These are phyloP conservation scores for Penicillium thymicola DNA, from an alignment of 2,329 filamentous ascomycete genomes.

Conservation along the genomic window DNA sequence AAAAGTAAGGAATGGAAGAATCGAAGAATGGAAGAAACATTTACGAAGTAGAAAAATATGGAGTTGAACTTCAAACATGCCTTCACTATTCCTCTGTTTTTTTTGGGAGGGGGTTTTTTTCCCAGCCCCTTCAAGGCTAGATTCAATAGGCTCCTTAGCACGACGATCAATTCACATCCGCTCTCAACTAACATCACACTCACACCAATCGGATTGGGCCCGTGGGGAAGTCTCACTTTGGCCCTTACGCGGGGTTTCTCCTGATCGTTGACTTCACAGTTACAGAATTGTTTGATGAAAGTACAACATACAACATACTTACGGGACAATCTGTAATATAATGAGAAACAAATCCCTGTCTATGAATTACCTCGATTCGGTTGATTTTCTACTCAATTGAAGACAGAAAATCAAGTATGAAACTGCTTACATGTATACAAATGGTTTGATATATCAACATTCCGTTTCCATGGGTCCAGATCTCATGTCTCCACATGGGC, in stretches of 20 bases:
- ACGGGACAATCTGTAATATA: no score
- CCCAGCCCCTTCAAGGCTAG: neutral
- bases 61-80: neutral
- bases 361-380: neutral
- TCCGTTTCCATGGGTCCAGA: neutral
- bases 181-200: neutral
- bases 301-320: no score
- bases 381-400: no score
- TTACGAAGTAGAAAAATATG: neutral
- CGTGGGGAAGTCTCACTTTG: neutral
- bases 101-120: neutral
- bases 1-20: constrained; percentile 11
- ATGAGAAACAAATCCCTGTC: neutral
- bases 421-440: no score
- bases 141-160: constrained; percentile 3
- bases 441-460: neutral
- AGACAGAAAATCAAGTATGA: no score
- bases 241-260: constrained; percentile 2
- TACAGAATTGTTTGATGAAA: neutral
- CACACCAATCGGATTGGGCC: constrained; percentile 1
- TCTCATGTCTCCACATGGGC: neutral
- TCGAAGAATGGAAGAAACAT: neutral
- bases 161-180: constrained; percentile 1
- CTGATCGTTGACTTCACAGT: neutral
- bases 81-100: no score